Evolutionary conservation across 768 basidiomycete species (phyloP), one percentile per base, ranked within the genome.

Genomic region (Myochromella boudieri): DNA sequence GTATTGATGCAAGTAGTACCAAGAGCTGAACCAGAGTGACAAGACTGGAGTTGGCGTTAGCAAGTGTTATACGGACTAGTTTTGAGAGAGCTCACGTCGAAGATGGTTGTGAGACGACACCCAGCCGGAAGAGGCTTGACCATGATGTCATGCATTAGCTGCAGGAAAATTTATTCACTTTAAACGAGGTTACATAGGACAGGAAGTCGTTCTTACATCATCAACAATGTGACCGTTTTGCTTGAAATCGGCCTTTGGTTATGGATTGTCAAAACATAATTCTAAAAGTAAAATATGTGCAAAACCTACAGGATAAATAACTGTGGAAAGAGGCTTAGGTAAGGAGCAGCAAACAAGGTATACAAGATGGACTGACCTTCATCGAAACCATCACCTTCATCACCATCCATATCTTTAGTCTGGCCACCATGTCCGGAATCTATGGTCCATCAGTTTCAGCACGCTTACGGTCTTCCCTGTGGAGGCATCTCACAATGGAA

Each of bases 401-500:
- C 90, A 1, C 90, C 91, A 54, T 91, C 82, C 2, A 68, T 26
- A 64, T 97, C 95, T 51, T 87, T 76, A 0, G 87, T 86, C 67
- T 94, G 94, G 11, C 92, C 94, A 28, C 95, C 95, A 54, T 98
- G 95, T 11, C 95, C 95, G 4, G 93, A 95, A 64, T 91, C 90
- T 90, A 33, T 1, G 15, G 12, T 7, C 6, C 3, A n/a, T 43
- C 27, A 40, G 28, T 11, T 38, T 18, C 44, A 40, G 43, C 18
- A 18, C 32, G 10, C 12, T 12, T 15, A 33, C 15, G 22, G 20
- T 26, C 12, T 42, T 49, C 33, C 42, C 18, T 11, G 37, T 6
- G 12, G 14, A 36, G 15, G 12, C 6, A 24, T 4, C 80, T 46
- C 48, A 87, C 89, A 95, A 54, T 94, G 93, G 76, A 95, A 89